These are phyloP conservation scores for Oryza longistaminata DNA, from an alignment of 176 grass and related monocot genomes.

Conservation along the genomic window DNA sequence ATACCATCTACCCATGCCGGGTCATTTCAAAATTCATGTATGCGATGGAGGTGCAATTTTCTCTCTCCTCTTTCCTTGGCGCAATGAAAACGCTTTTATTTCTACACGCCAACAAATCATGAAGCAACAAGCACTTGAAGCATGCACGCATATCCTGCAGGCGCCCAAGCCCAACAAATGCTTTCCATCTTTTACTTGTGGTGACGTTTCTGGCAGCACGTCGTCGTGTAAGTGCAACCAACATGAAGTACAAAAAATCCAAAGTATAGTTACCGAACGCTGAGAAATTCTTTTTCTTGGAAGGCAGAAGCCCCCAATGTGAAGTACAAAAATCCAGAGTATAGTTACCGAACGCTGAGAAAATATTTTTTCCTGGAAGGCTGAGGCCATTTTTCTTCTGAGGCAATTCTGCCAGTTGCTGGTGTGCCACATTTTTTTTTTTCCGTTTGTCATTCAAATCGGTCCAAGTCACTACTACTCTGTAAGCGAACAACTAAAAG, in stretches of 20 bases:
- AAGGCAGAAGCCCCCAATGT: too few relatives aligned
- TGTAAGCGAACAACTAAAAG: neutral
- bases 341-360: too few relatives aligned
- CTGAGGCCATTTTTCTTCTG: neutral
- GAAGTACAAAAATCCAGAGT: too few relatives aligned
- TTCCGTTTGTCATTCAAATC: too few relatives aligned
- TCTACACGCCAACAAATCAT: neutral
- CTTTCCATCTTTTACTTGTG: neutral
- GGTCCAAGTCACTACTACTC: too few relatives aligned
- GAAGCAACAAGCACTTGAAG: neutral
- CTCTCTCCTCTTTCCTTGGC: neutral
- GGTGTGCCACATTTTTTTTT: too few relatives aligned
- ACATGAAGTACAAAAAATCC: too few relatives aligned
- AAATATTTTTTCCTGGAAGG: neutral
- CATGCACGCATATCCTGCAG: neutral
- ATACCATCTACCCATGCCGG: neutral
- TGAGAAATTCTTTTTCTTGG: too few relatives aligned
- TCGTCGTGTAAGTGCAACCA: too few relatives aligned
- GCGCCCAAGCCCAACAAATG: neutral
- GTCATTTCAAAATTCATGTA: neutral
- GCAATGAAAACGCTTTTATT: neutral
- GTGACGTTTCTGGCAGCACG: neutral
- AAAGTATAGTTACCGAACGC: too few relatives aligned
- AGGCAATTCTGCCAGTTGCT: too few relatives aligned
- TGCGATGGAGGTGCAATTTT: neutral